These are phyloP conservation scores for Elaphomyces granulatus DNA, from an alignment of 495 filamentous ascomycete species.

Conservation along the genomic window DNA sequence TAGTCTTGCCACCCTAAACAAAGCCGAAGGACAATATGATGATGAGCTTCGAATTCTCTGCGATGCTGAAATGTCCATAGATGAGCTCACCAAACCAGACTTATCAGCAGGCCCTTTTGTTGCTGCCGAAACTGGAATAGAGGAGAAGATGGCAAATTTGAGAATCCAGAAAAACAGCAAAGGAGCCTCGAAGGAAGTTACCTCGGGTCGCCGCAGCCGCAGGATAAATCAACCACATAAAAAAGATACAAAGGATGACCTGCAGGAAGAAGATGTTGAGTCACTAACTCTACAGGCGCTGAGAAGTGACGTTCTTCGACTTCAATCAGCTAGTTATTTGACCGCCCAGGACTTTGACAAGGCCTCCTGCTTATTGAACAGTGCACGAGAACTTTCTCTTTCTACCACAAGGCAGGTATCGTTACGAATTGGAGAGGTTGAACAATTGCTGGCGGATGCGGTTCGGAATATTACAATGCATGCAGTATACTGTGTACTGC, in stretches of 20 bases:
- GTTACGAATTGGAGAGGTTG: conserved; percentile 28
- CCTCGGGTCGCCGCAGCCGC: too few relatives aligned
- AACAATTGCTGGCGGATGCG: conserved; percentile 40
- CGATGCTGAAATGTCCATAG: conserved; percentile 29
- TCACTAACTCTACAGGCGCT: conserved; percentile 42
- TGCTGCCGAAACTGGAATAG: conserved; percentile 9
- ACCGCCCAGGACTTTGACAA: conserved; percentile 26
- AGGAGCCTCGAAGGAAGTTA: too few relatives aligned
- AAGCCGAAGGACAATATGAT: conserved; percentile 29
- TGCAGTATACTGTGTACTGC: conserved; percentile 74
- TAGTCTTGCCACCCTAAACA: conserved; percentile 29
- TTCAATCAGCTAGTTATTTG: conserved; percentile 41
- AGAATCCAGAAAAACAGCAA: too few relatives aligned
- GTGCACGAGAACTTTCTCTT: conserved; percentile 22
- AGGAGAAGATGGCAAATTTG: conserved; percentile 29
- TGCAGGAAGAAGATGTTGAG: conserved; percentile 22
- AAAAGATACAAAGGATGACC: too few relatives aligned
- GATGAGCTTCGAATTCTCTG: conserved; percentile 32
- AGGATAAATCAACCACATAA: too few relatives aligned
- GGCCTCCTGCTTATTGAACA: conserved; percentile 19
- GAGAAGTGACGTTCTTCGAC: conserved; percentile 46
- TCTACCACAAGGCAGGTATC: conserved; percentile 28
- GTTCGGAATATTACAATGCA: conserved; percentile 57
- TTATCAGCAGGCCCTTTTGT: conserved; percentile 1
- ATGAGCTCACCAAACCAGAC: conserved; percentile 6